Evolutionary conservation across 352 stramenopile species (phyloP).

Genomic region (Globisporangium emineosum): DNA sequence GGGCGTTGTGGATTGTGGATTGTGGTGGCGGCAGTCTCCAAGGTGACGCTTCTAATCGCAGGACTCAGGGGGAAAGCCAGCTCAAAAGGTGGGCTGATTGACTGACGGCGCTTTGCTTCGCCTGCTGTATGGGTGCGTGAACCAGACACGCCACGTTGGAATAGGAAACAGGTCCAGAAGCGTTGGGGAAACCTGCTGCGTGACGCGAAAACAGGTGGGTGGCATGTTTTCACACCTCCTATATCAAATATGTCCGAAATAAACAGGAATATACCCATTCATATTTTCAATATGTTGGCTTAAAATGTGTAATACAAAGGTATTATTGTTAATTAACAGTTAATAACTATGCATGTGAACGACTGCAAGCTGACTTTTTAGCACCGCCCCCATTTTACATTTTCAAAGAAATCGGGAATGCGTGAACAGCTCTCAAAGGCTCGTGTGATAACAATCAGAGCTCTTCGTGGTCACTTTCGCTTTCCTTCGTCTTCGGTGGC

Average conservation of each 20-base stretch:
- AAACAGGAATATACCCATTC: not conserved
- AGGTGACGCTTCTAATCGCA: too few relatives aligned
- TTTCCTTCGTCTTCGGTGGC: not conserved
- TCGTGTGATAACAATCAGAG: not conserved
- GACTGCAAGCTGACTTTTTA: not conserved
- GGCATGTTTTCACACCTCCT: not conserved
- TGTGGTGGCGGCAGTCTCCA: not conserved
- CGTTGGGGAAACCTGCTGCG: not conserved
- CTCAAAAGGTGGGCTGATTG: not conserved
- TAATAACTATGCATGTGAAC: not conserved
- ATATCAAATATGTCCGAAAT: not conserved
- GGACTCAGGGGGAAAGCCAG: not conserved
- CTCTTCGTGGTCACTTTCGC: slow-evolving; percentile 7
- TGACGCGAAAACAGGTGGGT: slow-evolving; percentile 8
- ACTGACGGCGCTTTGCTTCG: not conserved
- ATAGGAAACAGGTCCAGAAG: not conserved
- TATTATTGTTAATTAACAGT: not conserved
- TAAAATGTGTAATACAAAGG: not conserved
- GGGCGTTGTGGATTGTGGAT: not conserved
- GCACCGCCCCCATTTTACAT: slow-evolving; percentile 6
- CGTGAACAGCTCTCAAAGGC: not conserved
- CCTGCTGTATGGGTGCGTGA: slow-evolving; percentile 5
- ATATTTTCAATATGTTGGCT: not conserved
- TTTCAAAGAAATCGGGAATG: not conserved
- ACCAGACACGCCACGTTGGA: not conserved